Evolutionary conservation across 2,329 filamentous ascomycete genomes (phyloP).

Genomic region (Tolypocladium ophioglossoides): DNA sequence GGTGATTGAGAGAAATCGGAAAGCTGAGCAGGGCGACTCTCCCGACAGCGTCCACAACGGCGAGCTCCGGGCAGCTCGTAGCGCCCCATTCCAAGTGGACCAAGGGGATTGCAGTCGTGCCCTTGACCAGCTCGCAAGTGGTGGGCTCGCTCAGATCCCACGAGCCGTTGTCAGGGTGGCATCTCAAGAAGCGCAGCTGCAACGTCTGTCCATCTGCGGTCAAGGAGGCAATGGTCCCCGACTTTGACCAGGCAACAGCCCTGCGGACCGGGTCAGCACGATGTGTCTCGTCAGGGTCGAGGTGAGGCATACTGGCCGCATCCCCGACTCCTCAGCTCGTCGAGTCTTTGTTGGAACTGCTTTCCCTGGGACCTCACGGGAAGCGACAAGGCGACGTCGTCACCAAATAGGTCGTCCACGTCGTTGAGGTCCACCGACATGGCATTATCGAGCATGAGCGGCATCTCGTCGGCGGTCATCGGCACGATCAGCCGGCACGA

Average conservation of each 20-base stretch:
- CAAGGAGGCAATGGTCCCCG: constrained; percentile 77
- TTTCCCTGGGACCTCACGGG: constrained; percentile 37
- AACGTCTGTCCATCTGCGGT: constrained; percentile 59
- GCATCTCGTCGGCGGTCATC: constrained; percentile 31
- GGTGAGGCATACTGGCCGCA: constrained; percentile 61
- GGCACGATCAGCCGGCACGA: neutral
- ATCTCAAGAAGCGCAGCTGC: constrained; percentile 62
- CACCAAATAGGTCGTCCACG: constrained; percentile 67
- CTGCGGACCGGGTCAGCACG: constrained; percentile 30
- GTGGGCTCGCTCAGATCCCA: constrained; percentile 73
- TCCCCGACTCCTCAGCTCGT: constrained; percentile 64
- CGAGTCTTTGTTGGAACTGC: constrained; percentile 60
- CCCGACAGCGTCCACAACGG: constrained; percentile 70
- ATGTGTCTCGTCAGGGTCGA: neutral
- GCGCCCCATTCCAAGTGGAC: constrained; percentile 76
- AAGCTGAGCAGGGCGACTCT: constrained; percentile 66
- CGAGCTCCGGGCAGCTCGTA: constrained; percentile 65
- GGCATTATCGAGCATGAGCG: constrained; percentile 28
- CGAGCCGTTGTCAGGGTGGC: constrained; percentile 54
- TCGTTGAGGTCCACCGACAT: constrained; percentile 45
- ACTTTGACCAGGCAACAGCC: constrained; percentile 77
- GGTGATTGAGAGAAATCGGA: constrained; percentile 61
- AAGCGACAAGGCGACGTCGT: constrained; percentile 50
- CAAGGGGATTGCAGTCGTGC: constrained; percentile 54
- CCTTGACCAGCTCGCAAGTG: constrained; percentile 47